A percentile compares a stretch with the other conserved stretches of the same genome.
Conservation (phyloP, 345 rosid species). For the Camelina hispida region DNA sequence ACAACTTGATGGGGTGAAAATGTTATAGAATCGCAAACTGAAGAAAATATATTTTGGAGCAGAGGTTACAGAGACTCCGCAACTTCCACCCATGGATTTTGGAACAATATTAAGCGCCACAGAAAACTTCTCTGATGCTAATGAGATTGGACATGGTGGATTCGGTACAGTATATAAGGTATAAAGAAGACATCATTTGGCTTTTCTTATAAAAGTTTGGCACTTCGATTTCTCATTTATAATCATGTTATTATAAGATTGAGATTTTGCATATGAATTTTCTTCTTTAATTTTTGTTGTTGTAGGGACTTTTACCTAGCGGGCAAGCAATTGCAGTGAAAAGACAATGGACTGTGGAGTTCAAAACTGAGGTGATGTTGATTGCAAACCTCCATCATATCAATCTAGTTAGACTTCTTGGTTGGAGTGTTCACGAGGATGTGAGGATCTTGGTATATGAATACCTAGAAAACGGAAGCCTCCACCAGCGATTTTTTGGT, state of each 20-base stretch:
- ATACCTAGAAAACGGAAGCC: background rate
- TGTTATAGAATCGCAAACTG: too few species aligned
- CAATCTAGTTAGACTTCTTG: background rate
- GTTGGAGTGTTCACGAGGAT: background rate
- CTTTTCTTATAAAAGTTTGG: background rate
- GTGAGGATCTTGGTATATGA: background rate
- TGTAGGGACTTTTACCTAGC: background rate
- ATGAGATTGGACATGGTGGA: background rate
- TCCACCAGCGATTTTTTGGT: background rate
- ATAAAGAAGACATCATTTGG: background rate
- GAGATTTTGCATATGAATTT: background rate
- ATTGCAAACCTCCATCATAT: background rate
- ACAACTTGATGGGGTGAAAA: too few species aligned
- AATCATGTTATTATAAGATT: background rate
- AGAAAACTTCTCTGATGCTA: background rate
- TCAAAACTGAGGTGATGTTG: background rate
- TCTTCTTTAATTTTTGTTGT: too few species aligned
- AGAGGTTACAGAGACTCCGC: background rate
- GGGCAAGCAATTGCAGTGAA: background rate
- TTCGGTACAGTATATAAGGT: background rate
- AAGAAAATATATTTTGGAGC: background rate
- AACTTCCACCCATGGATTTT: background rate
- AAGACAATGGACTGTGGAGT: background rate
- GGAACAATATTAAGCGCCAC: background rate
- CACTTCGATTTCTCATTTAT: too few species aligned